A percentile compares a stretch with the other conserved stretches of the same genome.
Conservation (phyloP, 1,284 basidiomycete species). For the Lentinula novae-zelandiae region DNA sequence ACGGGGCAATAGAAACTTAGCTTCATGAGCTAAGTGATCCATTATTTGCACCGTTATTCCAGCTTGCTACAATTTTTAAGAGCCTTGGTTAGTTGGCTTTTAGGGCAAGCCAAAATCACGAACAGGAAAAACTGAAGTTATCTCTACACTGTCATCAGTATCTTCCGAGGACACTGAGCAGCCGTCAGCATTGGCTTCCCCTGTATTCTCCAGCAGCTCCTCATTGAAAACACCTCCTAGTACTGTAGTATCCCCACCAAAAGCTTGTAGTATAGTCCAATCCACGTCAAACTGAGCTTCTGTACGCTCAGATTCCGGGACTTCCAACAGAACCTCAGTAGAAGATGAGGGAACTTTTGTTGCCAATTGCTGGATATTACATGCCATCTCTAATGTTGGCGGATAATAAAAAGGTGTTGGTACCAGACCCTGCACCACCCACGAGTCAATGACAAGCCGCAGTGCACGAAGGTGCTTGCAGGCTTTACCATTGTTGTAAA, state of each 20-base stretch:
- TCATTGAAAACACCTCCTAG: neutral
- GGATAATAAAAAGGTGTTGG: neutral
- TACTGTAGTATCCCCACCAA: neutral
- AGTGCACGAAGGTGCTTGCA: constrained; percentile 29
- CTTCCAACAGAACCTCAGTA: no score
- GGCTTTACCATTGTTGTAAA: constrained; percentile 21
- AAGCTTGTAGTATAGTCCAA: neutral
- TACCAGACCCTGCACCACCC: neutral
- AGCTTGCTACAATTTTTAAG: no score
- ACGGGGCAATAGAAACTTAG: no score
- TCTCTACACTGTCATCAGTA: no score
- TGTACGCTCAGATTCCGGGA: no score
- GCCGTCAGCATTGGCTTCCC: no score
- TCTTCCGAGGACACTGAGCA: no score
- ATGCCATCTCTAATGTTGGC: neutral
- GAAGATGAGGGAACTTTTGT: neutral
- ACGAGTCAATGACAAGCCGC: neutral
- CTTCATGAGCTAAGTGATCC: no score
- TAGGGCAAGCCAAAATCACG: no score
- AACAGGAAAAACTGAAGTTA: no score
- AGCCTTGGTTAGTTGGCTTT: no score
- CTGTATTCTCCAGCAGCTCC: neutral
- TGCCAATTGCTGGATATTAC: neutral
- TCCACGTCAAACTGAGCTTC: neutral
- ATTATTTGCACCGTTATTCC: no score